phyloP scores from a whole-genome alignment of 495 filamentous ascomycete species.

The Penicillium malachiteum region DNA sequence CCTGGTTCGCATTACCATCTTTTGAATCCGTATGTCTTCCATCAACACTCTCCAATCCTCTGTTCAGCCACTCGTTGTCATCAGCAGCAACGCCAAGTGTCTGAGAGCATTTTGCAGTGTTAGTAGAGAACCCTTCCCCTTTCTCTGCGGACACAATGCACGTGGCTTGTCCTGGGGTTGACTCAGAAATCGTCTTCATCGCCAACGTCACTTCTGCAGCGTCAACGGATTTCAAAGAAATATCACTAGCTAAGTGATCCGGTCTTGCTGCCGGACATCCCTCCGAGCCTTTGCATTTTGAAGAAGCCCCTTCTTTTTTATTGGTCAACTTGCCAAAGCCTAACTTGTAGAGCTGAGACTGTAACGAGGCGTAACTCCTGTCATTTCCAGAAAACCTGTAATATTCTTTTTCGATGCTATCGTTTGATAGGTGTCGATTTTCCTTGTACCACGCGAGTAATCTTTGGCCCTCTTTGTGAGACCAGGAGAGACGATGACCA shows the following conservation, averaged over 20 bases:
- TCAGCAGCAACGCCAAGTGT: too few species aligned
- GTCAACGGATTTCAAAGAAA: background rate
- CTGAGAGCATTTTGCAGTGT: too few species aligned
- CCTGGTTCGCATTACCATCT: too few species aligned
- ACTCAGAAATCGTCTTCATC: too few species aligned
- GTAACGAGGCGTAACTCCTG: background rate
- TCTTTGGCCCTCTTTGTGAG: background rate
- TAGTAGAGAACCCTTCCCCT: too few species aligned
- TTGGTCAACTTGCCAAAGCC: background rate
- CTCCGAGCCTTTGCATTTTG: background rate
- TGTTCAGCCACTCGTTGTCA: too few species aligned
- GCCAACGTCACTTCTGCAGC: too few species aligned
- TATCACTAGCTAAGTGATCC: background rate
- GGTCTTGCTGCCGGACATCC: background rate
- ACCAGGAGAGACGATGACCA: background rate
- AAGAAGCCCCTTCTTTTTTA: background rate
- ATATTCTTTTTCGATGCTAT: background rate
- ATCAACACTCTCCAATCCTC: too few species aligned
- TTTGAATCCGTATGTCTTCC: too few species aligned
- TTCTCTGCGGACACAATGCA: too few species aligned
- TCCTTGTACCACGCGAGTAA: background rate
- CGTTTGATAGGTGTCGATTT: background rate
- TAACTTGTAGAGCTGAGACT: constrained; percentile 1
- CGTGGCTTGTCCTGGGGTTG: too few species aligned
- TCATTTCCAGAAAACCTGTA: background rate